A percentile compares a stretch with the other conserved stretches of the same genome.
Evolutionary conservation across 441 rosid genomes (phyloP).

Genomic region (Kokia cookei): DNA sequence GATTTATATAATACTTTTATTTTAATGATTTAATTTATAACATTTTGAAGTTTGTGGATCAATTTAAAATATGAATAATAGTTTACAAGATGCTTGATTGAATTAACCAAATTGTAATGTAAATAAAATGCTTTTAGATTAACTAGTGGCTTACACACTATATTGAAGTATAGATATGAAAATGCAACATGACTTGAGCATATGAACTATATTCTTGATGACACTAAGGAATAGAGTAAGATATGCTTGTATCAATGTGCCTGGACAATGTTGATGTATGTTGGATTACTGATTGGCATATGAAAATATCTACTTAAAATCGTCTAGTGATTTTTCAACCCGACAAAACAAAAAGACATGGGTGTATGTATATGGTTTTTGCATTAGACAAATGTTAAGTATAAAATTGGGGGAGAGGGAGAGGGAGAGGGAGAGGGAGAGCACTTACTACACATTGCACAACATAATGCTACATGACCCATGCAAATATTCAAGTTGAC

Average conservation of each 20-base stretch:
- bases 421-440: neutral
- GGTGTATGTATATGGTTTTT: neutral
- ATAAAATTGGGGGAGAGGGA: neutral
- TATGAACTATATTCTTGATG: neutral
- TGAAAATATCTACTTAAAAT: neutral
- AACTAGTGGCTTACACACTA: neutral
- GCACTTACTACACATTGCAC: conserved; percentile 27
- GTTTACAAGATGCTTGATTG: too few species aligned
- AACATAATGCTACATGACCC: conserved; percentile 14
- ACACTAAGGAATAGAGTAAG: neutral
- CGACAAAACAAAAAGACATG: neutral
- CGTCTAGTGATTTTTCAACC: neutral
- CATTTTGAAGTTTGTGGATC: too few species aligned
- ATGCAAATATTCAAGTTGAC: conserved; percentile 16
- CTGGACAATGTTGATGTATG: neutral
- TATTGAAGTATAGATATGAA: neutral
- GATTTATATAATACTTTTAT: too few species aligned
- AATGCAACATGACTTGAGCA: neutral
- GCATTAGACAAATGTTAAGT: neutral
- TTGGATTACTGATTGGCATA: neutral
- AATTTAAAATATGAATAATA: too few species aligned
- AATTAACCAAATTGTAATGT: too few species aligned
- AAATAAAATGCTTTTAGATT: too few species aligned
- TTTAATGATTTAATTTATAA: too few species aligned
- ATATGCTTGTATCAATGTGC: neutral